These are phyloP conservation scores for Xylaria sp. DNA, from an alignment of 2,329 filamentous ascomycete species.

Conservation along the genomic window DNA sequence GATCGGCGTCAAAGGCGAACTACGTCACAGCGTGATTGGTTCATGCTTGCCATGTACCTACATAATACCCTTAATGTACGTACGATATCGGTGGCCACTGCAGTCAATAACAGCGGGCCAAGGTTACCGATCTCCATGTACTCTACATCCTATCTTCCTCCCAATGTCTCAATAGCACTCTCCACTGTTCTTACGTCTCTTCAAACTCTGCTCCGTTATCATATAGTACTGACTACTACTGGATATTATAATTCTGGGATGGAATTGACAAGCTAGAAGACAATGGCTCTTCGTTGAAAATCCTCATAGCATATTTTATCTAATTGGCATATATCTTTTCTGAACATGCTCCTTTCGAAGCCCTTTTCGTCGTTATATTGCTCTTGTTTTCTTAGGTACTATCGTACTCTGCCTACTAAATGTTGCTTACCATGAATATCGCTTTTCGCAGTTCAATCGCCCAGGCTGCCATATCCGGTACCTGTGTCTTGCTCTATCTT, in stretches of 20 bases:
- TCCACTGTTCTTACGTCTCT: slow-evolving; percentile 13
- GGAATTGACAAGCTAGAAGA: neutral
- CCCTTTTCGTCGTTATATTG: neutral
- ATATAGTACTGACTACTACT: neutral
- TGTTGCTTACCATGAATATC: slow-evolving; percentile 39
- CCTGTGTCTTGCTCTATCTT: slow-evolving; percentile 49
- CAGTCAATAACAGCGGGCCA: neutral
- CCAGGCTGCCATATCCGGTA: slow-evolving; percentile 48
- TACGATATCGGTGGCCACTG: slow-evolving; percentile 26
- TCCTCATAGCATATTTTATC: neutral
- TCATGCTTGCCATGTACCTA: slow-evolving; percentile 1
- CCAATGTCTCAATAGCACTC: slow-evolving; percentile 3
- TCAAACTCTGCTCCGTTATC: neutral
- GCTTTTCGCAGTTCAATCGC: slow-evolving; percentile 42
- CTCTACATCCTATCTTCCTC: slow-evolving; percentile 2
- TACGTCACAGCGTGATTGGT: slow-evolving; percentile 23
- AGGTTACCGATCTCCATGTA: slow-evolving; percentile 2
- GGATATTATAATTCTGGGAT: slow-evolving; percentile 1
- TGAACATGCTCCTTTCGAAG: slow-evolving; percentile 24
- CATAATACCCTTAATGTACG: neutral
- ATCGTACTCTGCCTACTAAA: slow-evolving; percentile 1
- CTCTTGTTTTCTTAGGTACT: slow-evolving; percentile 5
- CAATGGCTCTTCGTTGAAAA: slow-evolving; percentile 7
- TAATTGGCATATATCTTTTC: slow-evolving; percentile 10
- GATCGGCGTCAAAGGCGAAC: slow-evolving; percentile 11